phyloP scores from a whole-genome alignment of 148 eudicot species.

The Oxyria digyna region DNA sequence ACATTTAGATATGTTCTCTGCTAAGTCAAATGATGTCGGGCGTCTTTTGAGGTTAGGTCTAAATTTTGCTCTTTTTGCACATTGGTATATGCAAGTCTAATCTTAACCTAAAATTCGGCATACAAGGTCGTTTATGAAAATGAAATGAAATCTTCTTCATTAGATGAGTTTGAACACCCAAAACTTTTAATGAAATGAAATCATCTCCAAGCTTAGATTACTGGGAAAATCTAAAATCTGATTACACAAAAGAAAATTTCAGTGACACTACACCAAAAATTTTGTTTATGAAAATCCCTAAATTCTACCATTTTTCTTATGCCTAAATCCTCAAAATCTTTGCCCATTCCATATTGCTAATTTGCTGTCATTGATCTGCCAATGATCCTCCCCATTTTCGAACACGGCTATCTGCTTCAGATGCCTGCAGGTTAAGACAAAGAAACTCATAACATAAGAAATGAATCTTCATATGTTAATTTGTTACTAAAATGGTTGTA shows the following conservation, averaged over 20 bases:
- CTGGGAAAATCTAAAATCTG: background rate
- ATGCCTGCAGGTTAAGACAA: slow-evolving; percentile 29
- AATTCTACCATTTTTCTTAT: background rate
- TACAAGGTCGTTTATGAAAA: no score
- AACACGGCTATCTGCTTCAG: slow-evolving; percentile 52
- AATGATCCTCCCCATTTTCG: slow-evolving; percentile 63
- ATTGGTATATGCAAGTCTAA: no score
- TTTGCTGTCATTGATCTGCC: slow-evolving; percentile 21
- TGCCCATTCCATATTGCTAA: background rate
- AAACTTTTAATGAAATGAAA: background rate
- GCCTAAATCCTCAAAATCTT: background rate
- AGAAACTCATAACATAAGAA: background rate
- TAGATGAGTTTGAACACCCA: background rate
- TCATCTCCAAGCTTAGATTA: background rate
- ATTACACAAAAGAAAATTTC: background rate
- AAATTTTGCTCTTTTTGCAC: background rate
- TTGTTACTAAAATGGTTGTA: no score
- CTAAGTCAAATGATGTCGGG: background rate
- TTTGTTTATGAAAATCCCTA: background rate
- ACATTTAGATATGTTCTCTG: slow-evolving; percentile 68
- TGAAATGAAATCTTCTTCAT: background rate
- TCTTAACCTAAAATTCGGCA: no score
- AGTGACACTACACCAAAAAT: background rate
- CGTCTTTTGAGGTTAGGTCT: background rate
- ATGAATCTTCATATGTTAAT: background rate